Conservation (phyloP, 495 filamentous ascomycete species). For the Penicillium silybi region DNA sequence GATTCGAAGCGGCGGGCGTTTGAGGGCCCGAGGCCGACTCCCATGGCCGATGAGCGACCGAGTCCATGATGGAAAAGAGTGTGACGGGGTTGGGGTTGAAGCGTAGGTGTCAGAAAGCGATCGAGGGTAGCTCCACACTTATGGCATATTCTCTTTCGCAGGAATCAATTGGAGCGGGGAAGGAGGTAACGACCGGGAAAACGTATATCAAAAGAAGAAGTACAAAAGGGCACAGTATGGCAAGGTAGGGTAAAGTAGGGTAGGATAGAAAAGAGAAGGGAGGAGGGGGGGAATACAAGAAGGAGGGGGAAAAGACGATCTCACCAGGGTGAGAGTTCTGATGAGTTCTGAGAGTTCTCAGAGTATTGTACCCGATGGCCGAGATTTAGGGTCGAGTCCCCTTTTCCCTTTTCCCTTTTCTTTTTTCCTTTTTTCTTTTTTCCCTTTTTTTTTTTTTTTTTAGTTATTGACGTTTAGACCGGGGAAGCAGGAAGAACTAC, state of each 20-base stretch:
- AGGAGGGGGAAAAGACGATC: background rate
- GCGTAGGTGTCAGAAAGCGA: constrained; percentile 12
- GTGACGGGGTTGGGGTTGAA: background rate
- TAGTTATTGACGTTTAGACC: background rate
- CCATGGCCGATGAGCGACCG: constrained; percentile 42
- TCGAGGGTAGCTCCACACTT: constrained; percentile 26
- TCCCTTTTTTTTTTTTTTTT: background rate
- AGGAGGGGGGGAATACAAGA: background rate
- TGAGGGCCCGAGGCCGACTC: constrained; percentile 38
- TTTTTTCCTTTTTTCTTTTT: background rate
- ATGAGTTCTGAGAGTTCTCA: no score
- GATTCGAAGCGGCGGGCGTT: constrained; percentile 33
- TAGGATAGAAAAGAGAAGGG: background rate
- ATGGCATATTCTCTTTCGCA: constrained; percentile 29
- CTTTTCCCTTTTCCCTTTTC: background rate
- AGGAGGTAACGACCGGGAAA: constrained; percentile 2
- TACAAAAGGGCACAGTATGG: no score
- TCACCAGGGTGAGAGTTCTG: background rate
- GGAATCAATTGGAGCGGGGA: background rate
- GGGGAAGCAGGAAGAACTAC: constrained; percentile 1
- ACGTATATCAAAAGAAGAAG: background rate
- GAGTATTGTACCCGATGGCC: constrained; percentile 3
- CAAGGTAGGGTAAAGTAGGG: background rate
- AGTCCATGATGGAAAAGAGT: constrained; percentile 32
- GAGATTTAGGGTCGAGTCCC: constrained; percentile 8